Evolutionary conservation across 805 yeast species (phyloP).

Genomic region (Lipomyces anomalus): DNA sequence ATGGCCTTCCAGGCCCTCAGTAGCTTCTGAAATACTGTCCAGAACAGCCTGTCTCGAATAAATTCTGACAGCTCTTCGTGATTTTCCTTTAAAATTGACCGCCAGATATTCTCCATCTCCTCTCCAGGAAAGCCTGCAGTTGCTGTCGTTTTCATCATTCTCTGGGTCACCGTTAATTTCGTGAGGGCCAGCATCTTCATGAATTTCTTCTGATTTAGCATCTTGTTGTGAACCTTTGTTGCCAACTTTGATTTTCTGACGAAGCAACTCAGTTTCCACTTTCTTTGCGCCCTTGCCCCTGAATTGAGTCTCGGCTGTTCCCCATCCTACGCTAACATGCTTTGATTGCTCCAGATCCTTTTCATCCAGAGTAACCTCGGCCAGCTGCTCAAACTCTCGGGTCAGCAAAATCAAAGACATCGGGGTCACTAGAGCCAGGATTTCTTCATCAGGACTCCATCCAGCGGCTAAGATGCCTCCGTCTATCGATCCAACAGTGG

Average conservation of each 20-base stretch:
- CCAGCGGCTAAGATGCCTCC: conserved; percentile 62
- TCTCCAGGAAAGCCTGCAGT: conserved; percentile 70
- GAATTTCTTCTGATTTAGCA: conserved; percentile 43
- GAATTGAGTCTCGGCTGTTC: conserved; percentile 92
- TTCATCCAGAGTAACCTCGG: conserved; percentile 53
- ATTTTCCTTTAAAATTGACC: conserved; percentile 43
- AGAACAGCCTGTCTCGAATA: conserved; percentile 73
- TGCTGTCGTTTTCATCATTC: conserved; percentile 42
- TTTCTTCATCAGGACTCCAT: conserved; percentile 93
- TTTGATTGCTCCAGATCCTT: conserved; percentile 65
- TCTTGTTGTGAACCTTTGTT: conserved; percentile 74
- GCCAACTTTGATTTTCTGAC: conserved; percentile 60
- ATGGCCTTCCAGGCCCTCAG: conserved; percentile 67
- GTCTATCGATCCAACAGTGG: conserved; percentile 81
- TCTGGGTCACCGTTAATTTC: too few species aligned
- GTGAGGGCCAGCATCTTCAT: too few species aligned
- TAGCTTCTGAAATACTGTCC: conserved; percentile 83
- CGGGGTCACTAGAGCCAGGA: conserved; percentile 61
- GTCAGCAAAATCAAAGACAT: conserved; percentile 59
- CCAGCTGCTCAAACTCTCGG: conserved; percentile 70
- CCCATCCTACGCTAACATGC: conserved; percentile 98
- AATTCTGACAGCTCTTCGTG: conserved; percentile 75
- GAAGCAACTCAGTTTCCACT: conserved; percentile 41
- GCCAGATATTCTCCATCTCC: conserved; percentile 88
- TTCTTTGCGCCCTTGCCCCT: conserved; percentile 88